These are phyloP conservation scores for Hirsutella rhossiliensis DNA, from an alignment of 2,329 filamentous ascomycete genomes.

Conservation along the genomic window DNA sequence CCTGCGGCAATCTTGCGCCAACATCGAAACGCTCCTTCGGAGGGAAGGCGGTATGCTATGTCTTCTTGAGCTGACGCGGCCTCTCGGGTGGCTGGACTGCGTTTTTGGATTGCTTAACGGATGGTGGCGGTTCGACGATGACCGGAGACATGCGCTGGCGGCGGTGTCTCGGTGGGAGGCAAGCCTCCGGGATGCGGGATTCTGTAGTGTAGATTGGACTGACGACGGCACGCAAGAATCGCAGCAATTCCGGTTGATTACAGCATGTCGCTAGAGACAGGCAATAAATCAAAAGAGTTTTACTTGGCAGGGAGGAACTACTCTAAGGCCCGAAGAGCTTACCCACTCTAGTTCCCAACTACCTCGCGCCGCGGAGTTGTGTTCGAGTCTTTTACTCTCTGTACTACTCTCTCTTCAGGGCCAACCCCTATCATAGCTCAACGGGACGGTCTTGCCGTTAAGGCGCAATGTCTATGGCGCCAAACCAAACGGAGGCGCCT, in stretches of 20 bases:
- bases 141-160: conserved; percentile 10
- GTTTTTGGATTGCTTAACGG: conserved; percentile 22
- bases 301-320: too few relatives aligned
- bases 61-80: conserved; percentile 17
- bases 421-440: too few relatives aligned
- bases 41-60: conserved; percentile 14
- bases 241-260: conserved; percentile 12
- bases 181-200: conserved; percentile 10
- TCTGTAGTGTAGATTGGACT: conserved; percentile 13
- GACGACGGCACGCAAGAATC: conserved; percentile 12
- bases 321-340: too few relatives aligned
- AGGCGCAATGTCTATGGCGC: too few relatives aligned
- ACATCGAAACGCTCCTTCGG: conserved; percentile 13
- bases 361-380: too few relatives aligned
- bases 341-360: too few relatives aligned
- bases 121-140: conserved; percentile 21
- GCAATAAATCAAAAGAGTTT: too few relatives aligned
- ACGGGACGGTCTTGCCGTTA: too few relatives aligned
- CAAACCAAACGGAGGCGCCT: too few relatives aligned
- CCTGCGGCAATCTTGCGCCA: conserved; percentile 8
- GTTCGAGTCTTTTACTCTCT: too few relatives aligned
- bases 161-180: conserved; percentile 10
- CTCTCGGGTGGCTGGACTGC: conserved; percentile 16
- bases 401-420: too few relatives aligned
- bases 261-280: conserved; percentile 5